These are phyloP conservation scores for Spinellus fusiger DNA, from an alignment of 192 early-diverging fungal genomes.

Conservation along the genomic window DNA sequence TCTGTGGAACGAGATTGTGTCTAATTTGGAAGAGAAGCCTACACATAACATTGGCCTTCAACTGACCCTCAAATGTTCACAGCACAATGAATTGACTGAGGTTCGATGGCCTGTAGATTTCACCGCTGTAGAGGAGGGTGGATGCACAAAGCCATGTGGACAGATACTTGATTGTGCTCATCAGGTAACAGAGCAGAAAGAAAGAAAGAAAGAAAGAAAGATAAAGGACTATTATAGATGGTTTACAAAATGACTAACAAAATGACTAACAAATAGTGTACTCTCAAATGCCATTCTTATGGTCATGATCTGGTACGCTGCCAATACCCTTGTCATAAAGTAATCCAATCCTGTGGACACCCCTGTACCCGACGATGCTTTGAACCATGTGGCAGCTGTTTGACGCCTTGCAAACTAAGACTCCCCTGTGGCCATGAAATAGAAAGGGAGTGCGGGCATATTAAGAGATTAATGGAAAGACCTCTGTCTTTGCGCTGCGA, in stretches of 20 bases:
- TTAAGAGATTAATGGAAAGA: not conserved
- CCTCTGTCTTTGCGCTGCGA: not conserved
- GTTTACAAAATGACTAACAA: not conserved
- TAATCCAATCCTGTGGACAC: slow-evolving; percentile 17
- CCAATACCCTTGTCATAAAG: slow-evolving; percentile 10
- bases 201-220: not conserved
- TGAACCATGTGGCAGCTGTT: slow-evolving; percentile 16
- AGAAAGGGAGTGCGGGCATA: slow-evolving; percentile 10
- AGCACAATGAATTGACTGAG: slow-evolving; percentile 29
- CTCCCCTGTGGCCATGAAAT: slow-evolving; percentile 18
- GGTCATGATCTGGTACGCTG: slow-evolving; percentile 20
- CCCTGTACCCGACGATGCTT: slow-evolving; percentile 17
- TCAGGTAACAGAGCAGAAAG: slow-evolving; percentile 21
- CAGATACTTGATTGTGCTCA: slow-evolving; percentile 28
- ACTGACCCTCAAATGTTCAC: slow-evolving; percentile 31
- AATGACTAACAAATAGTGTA: slow-evolving; percentile 7
- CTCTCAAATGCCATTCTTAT: slow-evolving; percentile 22
- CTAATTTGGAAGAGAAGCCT: slow-evolving; percentile 17
- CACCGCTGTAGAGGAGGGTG: slow-evolving; percentile 38
- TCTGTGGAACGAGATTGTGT: slow-evolving; percentile 43
- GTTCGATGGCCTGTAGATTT: slow-evolving; percentile 42
- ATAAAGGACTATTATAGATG: slow-evolving; percentile 1
- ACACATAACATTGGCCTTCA: slow-evolving; percentile 33
- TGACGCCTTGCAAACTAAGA: not conserved
- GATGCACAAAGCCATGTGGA: slow-evolving; percentile 35